These are phyloP conservation scores for Aspergillus cristatus DNA, from an alignment of 495 filamentous ascomycete genomes.

Conservation along the genomic window DNA sequence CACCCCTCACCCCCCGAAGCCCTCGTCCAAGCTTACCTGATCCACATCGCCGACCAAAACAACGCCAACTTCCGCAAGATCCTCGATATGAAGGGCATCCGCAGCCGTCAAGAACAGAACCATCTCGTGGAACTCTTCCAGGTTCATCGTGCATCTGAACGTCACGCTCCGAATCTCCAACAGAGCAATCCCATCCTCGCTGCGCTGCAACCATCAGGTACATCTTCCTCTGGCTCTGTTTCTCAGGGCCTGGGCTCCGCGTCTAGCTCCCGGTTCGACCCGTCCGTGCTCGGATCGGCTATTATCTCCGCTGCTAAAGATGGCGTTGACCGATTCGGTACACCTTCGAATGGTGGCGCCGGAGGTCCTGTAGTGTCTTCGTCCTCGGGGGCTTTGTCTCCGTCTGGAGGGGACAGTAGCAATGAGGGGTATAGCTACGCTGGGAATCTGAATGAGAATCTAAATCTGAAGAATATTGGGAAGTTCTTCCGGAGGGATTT, in stretches of 20 bases:
- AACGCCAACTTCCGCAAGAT: constrained; percentile 96
- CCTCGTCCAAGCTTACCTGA: constrained; percentile 92
- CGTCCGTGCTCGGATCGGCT: constrained; percentile 58
- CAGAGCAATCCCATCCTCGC: constrained; percentile 36
- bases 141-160: constrained; percentile 59
- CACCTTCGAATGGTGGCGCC: constrained; percentile 27
- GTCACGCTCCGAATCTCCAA: constrained; percentile 38
- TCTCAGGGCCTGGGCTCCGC: constrained; percentile 33
- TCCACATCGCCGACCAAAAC: constrained; percentile 83
- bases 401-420: constrained; percentile 9
- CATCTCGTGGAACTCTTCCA: constrained; percentile 82
- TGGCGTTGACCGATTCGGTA: constrained; percentile 80
- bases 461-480: constrained; percentile 88
- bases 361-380: constrained; percentile 5
- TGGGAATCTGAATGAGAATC: constrained; percentile 55
- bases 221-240: constrained; percentile 29
- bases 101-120: constrained; percentile 66
- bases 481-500: constrained; percentile 93
- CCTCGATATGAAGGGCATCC: constrained; percentile 84
- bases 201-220: constrained; percentile 26
- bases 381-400: constrained; percentile 13
- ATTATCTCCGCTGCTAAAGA: constrained; percentile 81
- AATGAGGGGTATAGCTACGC: constrained; percentile 22
- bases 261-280: constrained; percentile 57
- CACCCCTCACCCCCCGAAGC: constrained; percentile 84